A percentile compares a stretch with the other conserved stretches of the same genome.
These are phyloP conservation scores for Hymenoscyphus fructigenus DNA, from an alignment of 2,329 filamentous ascomycete species.

Conservation along the genomic window DNA sequence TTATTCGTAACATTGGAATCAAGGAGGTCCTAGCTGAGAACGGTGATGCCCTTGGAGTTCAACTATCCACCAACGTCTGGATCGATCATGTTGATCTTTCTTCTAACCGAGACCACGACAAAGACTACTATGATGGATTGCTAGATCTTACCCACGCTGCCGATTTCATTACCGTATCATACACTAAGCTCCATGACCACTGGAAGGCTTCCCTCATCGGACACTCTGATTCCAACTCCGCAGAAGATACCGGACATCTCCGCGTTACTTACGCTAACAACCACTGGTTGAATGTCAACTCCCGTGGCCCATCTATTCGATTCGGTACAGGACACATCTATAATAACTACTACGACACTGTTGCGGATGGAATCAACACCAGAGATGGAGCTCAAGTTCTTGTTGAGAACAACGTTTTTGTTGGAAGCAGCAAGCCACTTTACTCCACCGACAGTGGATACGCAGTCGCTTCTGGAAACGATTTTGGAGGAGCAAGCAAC, in stretches of 20 bases:
- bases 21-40: constrained; percentile 54
- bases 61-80: constrained; percentile 60
- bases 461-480: constrained; percentile 45
- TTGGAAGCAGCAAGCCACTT: constrained; percentile 42
- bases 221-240: constrained; percentile 57
- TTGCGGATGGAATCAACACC: constrained; percentile 54
- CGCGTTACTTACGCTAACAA: constrained; percentile 67
- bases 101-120: constrained; percentile 53
- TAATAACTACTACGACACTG: constrained; percentile 51
- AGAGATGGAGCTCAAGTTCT: constrained; percentile 55
- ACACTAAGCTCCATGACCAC: constrained; percentile 55
- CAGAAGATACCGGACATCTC: constrained; percentile 60
- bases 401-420: constrained; percentile 54
- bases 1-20: constrained; percentile 61
- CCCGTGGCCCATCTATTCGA: constrained; percentile 60
- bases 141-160: constrained; percentile 62
- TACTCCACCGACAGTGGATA: constrained; percentile 48
- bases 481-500: constrained; percentile 49
- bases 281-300: constrained; percentile 63
- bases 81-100: constrained; percentile 55
- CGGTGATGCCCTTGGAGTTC: constrained; percentile 61
- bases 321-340: constrained; percentile 66
- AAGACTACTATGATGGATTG: constrained; percentile 70
- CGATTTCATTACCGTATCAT: constrained; percentile 58
- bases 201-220: constrained; percentile 60